Base-by-base conservation (phyloP, 2,329 filamentous ascomycete genomes). In the Aspergillus fischeri region DNA sequence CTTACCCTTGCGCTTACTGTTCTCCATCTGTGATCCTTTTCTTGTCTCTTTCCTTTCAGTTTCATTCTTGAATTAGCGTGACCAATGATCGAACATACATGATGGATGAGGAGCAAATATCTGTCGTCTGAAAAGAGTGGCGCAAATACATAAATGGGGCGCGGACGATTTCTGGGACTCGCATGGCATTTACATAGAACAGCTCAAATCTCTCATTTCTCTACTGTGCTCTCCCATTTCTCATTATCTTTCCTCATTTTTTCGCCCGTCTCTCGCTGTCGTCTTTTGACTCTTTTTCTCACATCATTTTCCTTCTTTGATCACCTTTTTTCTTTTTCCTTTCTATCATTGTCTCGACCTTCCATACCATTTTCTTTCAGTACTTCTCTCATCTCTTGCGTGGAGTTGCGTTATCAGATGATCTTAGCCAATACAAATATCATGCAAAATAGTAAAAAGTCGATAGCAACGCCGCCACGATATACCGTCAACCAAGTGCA, bases 1-100 rank as follows among this genome's bases (percentile, higher is more conserved):
- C 28, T 29, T 29, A 4, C 60, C 59, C 42, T 56, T 53, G 21
- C 21, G 44, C 10, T 47, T 25, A 10, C 27, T 53, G 51, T 52
- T 52, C 52, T 60, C 57, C 49, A 53, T 42, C 56, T 49, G 45
- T 63, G 58, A 54, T 35, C 21, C 28, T 47, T 28, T 51, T 52
- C 28, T 51, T 56, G 60, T 57, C 52, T 54, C 55, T 61, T 59
- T 35, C 32, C 11, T 35, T 35, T 35, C 3, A 14, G 54, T 63
- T 65, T 69, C 65, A 66, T 70, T 71, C 68, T 70, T 70, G 68
- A 71, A 71, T 73, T 72, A 73, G 71, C 71, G 70, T 73, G 70
- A 71, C 68, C 68, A 72, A 72, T 70, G 69, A 72, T 71, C 70
- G 68, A 73, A 72, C 67, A 71, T 72, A 72, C 67, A 72, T 73